Base-by-base conservation (phyloP, 345 rosid species). In the Tarenaya hassleriana region DNA sequence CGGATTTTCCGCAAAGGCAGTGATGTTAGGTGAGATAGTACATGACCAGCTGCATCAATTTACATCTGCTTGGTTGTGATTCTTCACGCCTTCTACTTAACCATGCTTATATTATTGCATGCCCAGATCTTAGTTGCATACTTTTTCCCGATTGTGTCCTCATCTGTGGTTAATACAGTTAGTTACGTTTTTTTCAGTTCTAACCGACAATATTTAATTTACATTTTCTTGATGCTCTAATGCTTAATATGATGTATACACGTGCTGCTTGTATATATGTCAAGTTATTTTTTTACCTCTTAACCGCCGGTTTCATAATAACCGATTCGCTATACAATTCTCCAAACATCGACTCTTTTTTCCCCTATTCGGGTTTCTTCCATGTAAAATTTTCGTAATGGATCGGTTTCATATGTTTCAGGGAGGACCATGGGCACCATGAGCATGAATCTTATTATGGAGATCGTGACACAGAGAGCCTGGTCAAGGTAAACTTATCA, bases 381-480 rank as follows among this genome's bases (percentile, higher is more conserved):
- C n/a, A n/a, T n/a, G n/a, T n/a, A n/a, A n/a, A n/a, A n/a, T n/a
- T n/a, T n/a, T n/a, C n/a, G n/a, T n/a, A n/a, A n/a, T n/a, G n/a
- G n/a, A n/a, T n/a, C n/a, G n/a, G 56, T 34, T 41, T 60, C 41
- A 34, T 7, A 59, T 41, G 47, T 61, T 49, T 38, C 78, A 94
- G 96, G 68, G 95, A 84, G 59, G 97, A 94, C 41, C 95, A 80
- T 63, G 99, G 97, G 47, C 97, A 82, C 71, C 99, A 94, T 61
- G 95, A 88, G 8, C 99, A 94, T 74, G 99, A 94, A 69, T 86
- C 96, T 27, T 94, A 94, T 72, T 94, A 88, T 79, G 99, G 99
- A 69, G 88, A 94, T 73, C 87, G 97, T 56, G 99, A 94, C 75
- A 88, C 99, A 24, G 95, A 94, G 0, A 77, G 81, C 66, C 77